Evolutionary conservation across 371 early-diverging fungal species (phyloP), one percentile per base, ranked within the genome.

Genomic region (Parasitella parasitica): DNA sequence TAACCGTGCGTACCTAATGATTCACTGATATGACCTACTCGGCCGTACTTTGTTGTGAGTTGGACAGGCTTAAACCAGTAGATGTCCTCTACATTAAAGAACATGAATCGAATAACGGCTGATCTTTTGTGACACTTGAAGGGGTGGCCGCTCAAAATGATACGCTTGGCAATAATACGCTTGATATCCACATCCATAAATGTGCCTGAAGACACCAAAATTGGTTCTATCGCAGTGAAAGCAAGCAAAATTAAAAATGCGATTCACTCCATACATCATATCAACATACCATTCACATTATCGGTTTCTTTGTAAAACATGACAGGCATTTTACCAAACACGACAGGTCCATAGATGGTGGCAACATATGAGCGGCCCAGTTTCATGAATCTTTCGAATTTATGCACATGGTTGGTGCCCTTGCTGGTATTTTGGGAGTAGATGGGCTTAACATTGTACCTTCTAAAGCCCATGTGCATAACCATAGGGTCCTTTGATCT

Each of bases 1-100:
- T 96, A 94, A 22, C 98, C 98, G 64, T 97, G 96, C n/a, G 97
- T 97, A 63, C 98, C 98, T 48, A 97, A 72, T 30, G 91, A 88
- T 64, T 97, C 97, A 35, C 77, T 74, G 61, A 98, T 96, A 72
- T 97, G 97, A 11, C 98, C 98, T 2, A 81, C 85, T 52, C 94
- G 90, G 24, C 98, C 97, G 38, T 86, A 76, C 75, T 97, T 96
- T 18, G 97, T 96, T 37, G 77, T 71, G 43, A 98, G 80, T 72
- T 97, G 95, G 7, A 98, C 85, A 20, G 97, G 97, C 76, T 93
- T 94, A 77, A 96, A 98, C 87, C 92, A 97, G 63, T 83, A 76
- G 54, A 97, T 87, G 78, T 98, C 98, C 16, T 91, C 86, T 39
- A 81, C 54, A 73, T 93, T 93, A 81, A 93, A 94, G 85, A 98